phyloP scores from a whole-genome alignment of 75 land plant species.

The Selaginella tamariscina region DNA sequence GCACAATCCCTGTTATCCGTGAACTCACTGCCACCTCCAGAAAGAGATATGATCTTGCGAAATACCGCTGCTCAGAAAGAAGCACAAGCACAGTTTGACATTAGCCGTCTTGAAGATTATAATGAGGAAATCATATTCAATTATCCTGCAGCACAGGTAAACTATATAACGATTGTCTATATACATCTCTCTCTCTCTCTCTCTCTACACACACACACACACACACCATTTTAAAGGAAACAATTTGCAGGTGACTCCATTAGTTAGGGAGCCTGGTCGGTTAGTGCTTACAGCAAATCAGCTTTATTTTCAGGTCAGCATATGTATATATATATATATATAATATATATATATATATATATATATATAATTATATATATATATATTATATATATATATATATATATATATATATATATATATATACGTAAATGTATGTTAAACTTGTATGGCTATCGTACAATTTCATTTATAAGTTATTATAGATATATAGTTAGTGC shows the following conservation, averaged over 20 bases:
- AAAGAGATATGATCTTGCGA: slow-evolving; percentile 34
- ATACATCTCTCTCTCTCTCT: too few species aligned
- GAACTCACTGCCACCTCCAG: slow-evolving; percentile 29
- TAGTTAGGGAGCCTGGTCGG: slow-evolving; percentile 41
- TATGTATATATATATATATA: neutral
- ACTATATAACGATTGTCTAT: too few species aligned
- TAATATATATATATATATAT: neutral
- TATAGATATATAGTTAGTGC: too few species aligned
- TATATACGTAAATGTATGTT: neutral
- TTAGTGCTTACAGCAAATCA: slow-evolving; percentile 26
- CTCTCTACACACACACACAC: too few species aligned
- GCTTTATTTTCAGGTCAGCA: slow-evolving; percentile 33
- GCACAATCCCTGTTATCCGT: slow-evolving; percentile 32
- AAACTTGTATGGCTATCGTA: too few species aligned
- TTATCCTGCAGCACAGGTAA: slow-evolving; percentile 37
- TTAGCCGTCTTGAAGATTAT: slow-evolving; percentile 24
- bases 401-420: neutral
- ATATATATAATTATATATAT: too few species aligned
- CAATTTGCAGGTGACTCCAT: slow-evolving; percentile 29
- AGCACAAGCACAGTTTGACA: slow-evolving; percentile 39
- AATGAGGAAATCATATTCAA: slow-evolving; percentile 27
- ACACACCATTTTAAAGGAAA: too few species aligned
- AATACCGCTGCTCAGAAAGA: slow-evolving; percentile 39
- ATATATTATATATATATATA: slow-evolving; percentile 36
- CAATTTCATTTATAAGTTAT: neutral